Evolutionary conservation across 805 yeast species (phyloP).

Genomic region (Sugiyamaella chiloensis): DNA sequence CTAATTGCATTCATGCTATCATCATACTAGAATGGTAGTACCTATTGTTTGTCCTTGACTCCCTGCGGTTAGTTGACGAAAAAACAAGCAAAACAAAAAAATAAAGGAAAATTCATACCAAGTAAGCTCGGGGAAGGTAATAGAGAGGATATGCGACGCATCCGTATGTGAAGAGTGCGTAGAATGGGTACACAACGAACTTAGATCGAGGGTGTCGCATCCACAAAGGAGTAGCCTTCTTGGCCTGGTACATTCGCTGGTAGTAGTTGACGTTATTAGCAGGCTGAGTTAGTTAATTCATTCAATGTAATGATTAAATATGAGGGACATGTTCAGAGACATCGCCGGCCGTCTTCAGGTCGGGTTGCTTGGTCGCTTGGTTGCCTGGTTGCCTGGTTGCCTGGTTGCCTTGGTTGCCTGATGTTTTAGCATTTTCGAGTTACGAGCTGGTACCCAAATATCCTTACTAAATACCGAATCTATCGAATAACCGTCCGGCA

Average conservation of each 20-base stretch:
- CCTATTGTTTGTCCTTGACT: too few relatives aligned
- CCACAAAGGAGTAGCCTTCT: constrained; percentile 36
- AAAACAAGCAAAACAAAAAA: constrained; percentile 4
- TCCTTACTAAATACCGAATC: too few relatives aligned
- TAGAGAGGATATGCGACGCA: constrained; percentile 59
- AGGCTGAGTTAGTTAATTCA: constrained; percentile 14
- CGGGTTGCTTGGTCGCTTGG: too few relatives aligned
- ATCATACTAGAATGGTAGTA: neutral
- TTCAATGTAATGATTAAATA: too few relatives aligned
- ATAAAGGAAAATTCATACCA: constrained; percentile 12
- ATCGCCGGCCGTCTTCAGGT: too few relatives aligned
- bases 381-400: too few relatives aligned
- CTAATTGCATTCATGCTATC: too few relatives aligned
- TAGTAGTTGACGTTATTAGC: constrained; percentile 32
- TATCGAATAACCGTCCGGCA: too few relatives aligned
- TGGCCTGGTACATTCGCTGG: constrained; percentile 37
- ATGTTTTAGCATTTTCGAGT: too few relatives aligned
- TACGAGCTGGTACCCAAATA: too few relatives aligned
- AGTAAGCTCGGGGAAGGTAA: constrained; percentile 68
- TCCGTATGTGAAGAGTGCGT: constrained; percentile 65
- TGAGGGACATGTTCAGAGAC: too few relatives aligned
- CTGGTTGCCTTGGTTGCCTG: too few relatives aligned
- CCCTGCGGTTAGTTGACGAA: constrained; percentile 5
- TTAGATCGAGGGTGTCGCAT: constrained; percentile 63
- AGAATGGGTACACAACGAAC: constrained; percentile 72